These are phyloP conservation scores for Hordeum vulgare DNA, from an alignment of 176 grass and related monocot species.

Conservation along the genomic window MorexV3_pseudomolecules_assembly NC_058518.1:358001093-358001592, in stretches of 20 bases:
- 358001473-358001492: slow-evolving; percentile 69
- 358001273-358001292: background rate
- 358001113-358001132: background rate
- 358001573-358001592: slow-evolving; percentile 93
- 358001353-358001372: background rate
- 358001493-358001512: slow-evolving; percentile 83
- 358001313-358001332: background rate
- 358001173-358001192: slow-evolving; percentile 75
- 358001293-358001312: background rate
- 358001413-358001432: slow-evolving; percentile 73
- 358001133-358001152: slow-evolving; percentile 67
- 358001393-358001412: slow-evolving; percentile 77
- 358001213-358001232: background rate
- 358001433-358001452: slow-evolving; percentile 76
- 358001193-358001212: slow-evolving; percentile 71
- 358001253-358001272: background rate
- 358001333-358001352: background rate
- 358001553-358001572: slow-evolving; percentile 82
- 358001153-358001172: slow-evolving; percentile 62
- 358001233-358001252: background rate
- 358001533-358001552: slow-evolving; percentile 75
- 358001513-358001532: slow-evolving; percentile 89
- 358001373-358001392: slow-evolving; percentile 14
- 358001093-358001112: too few species aligned
- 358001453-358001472: slow-evolving; percentile 75